Conservation (phyloP, 2,329 filamentous ascomycete species). For the Botrytis fabae region DNA sequence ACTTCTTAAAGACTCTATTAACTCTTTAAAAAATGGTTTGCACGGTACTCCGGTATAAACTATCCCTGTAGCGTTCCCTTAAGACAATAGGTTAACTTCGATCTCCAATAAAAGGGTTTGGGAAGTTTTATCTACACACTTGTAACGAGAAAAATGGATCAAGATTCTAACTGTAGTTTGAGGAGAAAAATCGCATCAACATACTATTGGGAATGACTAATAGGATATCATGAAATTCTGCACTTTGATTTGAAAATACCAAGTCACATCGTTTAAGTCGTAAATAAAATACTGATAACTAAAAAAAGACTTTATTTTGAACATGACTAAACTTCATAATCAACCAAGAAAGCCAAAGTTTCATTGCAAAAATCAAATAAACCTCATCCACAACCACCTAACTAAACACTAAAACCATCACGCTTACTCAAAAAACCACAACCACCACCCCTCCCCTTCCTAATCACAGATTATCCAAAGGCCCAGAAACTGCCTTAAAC, state of each 20-base stretch:
- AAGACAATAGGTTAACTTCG: not conserved
- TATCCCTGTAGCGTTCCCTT: not conserved
- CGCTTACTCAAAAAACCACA: too few species aligned
- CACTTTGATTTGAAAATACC: not conserved
- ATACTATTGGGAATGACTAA: not conserved
- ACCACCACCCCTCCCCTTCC: too few species aligned
- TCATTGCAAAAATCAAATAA: not conserved
- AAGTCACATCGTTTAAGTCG: not conserved
- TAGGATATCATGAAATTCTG: fast-evolving
- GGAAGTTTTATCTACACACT: not conserved
- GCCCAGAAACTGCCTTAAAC: not conserved
- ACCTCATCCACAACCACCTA: not conserved
- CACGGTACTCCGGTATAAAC: not conserved
- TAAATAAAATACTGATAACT: fast-evolving
- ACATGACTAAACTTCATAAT: not conserved
- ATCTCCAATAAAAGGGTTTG: not conserved
- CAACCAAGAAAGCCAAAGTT: not conserved
- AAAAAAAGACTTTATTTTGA: not conserved
- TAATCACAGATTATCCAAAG: not conserved
- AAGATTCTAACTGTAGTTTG: fast-evolving
- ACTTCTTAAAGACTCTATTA: not conserved
- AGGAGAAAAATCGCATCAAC: fast-evolving
- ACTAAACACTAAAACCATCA: not conserved
- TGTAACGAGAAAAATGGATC: not conserved
- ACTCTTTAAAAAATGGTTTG: too few species aligned